Conservation (phyloP, 495 filamentous ascomycete genomes). For the Jackrogersella minutella region DNA sequence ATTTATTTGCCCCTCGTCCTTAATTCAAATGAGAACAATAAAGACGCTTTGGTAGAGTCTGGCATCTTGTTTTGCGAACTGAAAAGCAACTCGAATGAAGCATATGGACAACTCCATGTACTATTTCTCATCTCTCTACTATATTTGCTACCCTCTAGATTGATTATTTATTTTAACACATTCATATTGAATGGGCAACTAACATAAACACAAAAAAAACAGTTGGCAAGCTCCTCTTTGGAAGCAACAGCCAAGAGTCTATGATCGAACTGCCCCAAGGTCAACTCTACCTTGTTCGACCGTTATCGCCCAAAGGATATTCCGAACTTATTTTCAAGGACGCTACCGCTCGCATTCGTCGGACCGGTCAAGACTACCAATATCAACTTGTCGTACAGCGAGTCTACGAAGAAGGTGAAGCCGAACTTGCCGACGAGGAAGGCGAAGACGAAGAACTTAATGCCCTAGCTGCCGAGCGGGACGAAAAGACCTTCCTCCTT, state of each 20-base stretch:
- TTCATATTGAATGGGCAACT: conserved; percentile 20
- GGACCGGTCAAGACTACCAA: conserved; percentile 92
- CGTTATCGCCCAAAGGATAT: conserved; percentile 93
- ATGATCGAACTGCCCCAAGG: conserved; percentile 95
- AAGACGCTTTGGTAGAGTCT: background rate
- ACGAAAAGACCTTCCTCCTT: conserved; percentile 96
- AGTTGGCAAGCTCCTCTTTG: conserved; percentile 94
- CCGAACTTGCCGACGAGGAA: conserved; percentile 85
- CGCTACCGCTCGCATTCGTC: conserved; percentile 87
- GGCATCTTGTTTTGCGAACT: background rate
- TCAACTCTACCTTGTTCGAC: conserved; percentile 95
- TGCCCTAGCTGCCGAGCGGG: conserved; percentile 72
- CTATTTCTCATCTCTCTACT: too few relatives aligned
- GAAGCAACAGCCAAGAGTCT: conserved; percentile 86
- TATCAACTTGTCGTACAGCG: conserved; percentile 96
- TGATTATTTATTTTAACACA: background rate
- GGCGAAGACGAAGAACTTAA: conserved; percentile 78
- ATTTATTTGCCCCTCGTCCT: conserved; percentile 4
- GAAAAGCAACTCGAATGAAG: background rate
- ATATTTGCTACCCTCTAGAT: background rate
- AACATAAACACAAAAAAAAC: conserved; percentile 15
- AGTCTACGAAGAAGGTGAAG: conserved; percentile 97
- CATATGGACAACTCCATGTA: too few relatives aligned
- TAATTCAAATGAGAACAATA: conserved; percentile 3
- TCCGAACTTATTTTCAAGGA: conserved; percentile 99